Percentiles rank a stretch among this genome's conserved stretches.
phyloP scores from a whole-genome alignment of 2,329 filamentous ascomycete species.

The Botrytis paeoniae region DNA sequence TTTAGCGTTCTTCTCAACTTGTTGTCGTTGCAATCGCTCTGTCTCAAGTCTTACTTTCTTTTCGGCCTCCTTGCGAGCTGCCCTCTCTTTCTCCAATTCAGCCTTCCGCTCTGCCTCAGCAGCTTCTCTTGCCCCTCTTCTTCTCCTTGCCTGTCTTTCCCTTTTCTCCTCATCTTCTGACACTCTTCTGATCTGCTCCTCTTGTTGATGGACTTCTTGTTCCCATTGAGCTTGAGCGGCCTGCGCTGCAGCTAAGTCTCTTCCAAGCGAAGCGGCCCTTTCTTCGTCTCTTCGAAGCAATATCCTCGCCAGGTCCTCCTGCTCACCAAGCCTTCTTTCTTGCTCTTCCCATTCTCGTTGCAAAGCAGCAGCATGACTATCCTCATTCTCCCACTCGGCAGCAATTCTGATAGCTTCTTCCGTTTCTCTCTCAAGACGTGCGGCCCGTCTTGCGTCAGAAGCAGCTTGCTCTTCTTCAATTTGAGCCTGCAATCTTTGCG shows the following conservation, averaged over 20 bases:
- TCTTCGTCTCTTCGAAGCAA: slow-evolving; percentile 6
- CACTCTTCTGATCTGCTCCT: neutral
- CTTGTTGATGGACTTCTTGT: neutral
- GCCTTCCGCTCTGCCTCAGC: slow-evolving; percentile 2
- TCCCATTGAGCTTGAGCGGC: slow-evolving; percentile 18
- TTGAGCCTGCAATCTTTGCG: slow-evolving; percentile 18
- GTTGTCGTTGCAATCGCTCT: neutral
- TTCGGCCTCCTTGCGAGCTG: neutral
- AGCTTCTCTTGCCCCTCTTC: neutral
- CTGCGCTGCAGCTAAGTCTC: slow-evolving; percentile 16
- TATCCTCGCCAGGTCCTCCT: slow-evolving; percentile 6
- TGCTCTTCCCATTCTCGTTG: slow-evolving; percentile 14
- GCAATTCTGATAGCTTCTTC: slow-evolving; percentile 17
- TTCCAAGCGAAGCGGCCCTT: neutral
- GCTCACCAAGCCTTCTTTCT: slow-evolving; percentile 9
- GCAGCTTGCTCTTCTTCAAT: slow-evolving; percentile 14
- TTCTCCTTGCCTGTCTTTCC: neutral
- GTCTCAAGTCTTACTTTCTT: slow-evolving; percentile 8
- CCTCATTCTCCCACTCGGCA: slow-evolving; percentile 17
- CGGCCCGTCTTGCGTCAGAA: neutral
- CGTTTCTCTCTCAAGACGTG: slow-evolving; percentile 11
- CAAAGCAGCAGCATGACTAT: neutral
- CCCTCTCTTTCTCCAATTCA: slow-evolving; percentile 2
- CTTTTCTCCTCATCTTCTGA: neutral
- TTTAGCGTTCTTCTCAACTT: neutral